Evolutionary conservation across 805 yeast genomes (phyloP).

Genomic region (Nakazawaea ernobii): DNA sequence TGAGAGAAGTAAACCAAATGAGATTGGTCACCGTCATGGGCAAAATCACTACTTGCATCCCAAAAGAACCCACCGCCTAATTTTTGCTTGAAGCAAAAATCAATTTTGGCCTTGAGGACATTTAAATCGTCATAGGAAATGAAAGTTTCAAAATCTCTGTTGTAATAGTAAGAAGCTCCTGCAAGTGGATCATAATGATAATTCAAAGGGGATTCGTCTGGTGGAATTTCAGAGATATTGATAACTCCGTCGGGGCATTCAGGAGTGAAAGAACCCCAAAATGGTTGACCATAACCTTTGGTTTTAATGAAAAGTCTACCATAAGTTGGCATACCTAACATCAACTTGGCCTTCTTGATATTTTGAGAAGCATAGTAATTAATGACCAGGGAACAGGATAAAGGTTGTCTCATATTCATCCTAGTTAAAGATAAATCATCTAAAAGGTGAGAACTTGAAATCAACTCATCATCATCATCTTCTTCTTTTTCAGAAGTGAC

Average conservation of each 20-base stretch:
- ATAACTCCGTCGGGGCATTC: constrained; percentile 43
- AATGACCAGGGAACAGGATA: constrained; percentile 37
- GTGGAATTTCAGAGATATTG: constrained; percentile 26
- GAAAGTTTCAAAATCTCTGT: constrained; percentile 26
- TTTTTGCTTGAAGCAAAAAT: constrained; percentile 33
- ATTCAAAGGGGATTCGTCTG: constrained; percentile 29
- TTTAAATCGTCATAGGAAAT: constrained; percentile 54
- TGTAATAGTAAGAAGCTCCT: constrained; percentile 45
- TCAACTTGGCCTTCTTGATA: constrained; percentile 41
- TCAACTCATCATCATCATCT: constrained; percentile 25
- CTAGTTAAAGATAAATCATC: too few species aligned
- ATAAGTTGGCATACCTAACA: constrained; percentile 75
- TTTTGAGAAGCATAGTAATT: constrained; percentile 33
- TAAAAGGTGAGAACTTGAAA: too few species aligned
- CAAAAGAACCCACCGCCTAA: constrained; percentile 84
- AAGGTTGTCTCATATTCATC: too few species aligned
- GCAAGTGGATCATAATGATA: constrained; percentile 36
- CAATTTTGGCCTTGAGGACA: constrained; percentile 45
- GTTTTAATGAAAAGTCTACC: constrained; percentile 40
- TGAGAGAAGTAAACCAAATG: not conserved
- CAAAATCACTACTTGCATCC: constrained; percentile 71
- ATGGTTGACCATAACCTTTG: constrained; percentile 34
- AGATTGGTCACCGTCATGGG: constrained; percentile 14
- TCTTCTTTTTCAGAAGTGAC: too few species aligned
- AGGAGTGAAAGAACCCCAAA: constrained; percentile 37